phyloP scores from a whole-genome alignment of 495 filamentous ascomycete genomes.

The Monascus purpureus region DNA sequence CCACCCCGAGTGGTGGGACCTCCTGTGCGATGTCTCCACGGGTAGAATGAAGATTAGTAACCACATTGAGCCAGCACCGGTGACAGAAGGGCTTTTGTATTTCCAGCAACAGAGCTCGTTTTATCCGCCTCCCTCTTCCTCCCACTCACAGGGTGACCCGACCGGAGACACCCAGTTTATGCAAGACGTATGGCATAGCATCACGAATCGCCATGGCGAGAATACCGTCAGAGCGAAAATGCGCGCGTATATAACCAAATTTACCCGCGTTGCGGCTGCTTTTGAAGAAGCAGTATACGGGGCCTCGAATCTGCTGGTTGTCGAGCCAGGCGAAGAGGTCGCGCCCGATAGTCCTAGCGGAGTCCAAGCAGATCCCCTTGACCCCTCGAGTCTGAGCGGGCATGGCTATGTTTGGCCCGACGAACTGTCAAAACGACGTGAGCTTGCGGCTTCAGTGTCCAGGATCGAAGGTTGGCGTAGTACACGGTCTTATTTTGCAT shows the following conservation, averaged over 20 bases:
- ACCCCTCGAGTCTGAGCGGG: constrained; percentile 51
- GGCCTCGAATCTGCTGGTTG: constrained; percentile 77
- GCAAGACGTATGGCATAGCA: constrained; percentile 66
- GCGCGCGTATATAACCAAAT: constrained; percentile 78
- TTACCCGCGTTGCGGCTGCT: constrained; percentile 79
- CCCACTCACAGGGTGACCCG: constrained; percentile 42
- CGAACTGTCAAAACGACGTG: constrained; percentile 61
- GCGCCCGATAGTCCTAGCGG: constrained; percentile 34
- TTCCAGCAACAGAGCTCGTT: constrained; percentile 70
- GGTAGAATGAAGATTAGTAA: constrained; percentile 88
- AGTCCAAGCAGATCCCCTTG: constrained; percentile 26
- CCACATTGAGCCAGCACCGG: constrained; percentile 57
- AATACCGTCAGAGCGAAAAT: constrained; percentile 80
- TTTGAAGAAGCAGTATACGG: constrained; percentile 95
- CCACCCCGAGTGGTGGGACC: constrained; percentile 96
- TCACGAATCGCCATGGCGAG: constrained; percentile 76
- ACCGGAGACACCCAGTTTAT: constrained; percentile 88
- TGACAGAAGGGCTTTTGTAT: constrained; percentile 69
- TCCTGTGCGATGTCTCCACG: constrained; percentile 84
- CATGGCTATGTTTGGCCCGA: constrained; percentile 95
- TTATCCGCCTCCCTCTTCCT: constrained; percentile 32
- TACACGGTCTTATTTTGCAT: constrained; percentile 87
- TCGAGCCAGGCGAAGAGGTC: constrained; percentile 40
- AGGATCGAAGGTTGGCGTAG: constrained; percentile 93
- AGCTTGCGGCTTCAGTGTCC: constrained; percentile 77